phyloP scores from a whole-genome alignment of 805 yeast species.

The Candida easanensis region DNA sequence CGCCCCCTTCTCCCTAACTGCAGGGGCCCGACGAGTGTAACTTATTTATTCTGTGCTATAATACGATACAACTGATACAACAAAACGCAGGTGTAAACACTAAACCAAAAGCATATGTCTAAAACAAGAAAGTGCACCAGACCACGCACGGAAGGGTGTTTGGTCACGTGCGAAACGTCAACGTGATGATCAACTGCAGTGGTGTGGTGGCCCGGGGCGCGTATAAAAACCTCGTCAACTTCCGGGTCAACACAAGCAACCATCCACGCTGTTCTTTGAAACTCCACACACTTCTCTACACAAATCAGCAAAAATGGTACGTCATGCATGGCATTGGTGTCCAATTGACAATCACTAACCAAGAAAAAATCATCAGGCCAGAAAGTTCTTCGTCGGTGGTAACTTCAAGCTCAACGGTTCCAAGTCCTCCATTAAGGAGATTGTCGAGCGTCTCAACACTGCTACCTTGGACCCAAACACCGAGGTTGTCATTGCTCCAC shows the following conservation, averaged over 20 bases:
- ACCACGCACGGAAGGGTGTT: neutral
- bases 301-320: conserved; percentile 1
- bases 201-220: neutral
- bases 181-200: neutral
- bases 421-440: conserved; percentile 75
- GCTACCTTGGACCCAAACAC: conserved; percentile 74
- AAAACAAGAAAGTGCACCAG: conserved; percentile 4
- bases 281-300: neutral
- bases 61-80: too few species aligned
- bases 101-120: too few species aligned
- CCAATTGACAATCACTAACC: neutral
- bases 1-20: too few species aligned
- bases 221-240: neutral
- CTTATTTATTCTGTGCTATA: too few species aligned
- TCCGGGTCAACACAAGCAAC: neutral
- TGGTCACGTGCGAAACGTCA: neutral
- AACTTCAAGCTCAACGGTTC: conserved; percentile 99
- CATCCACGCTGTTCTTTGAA: too few species aligned
- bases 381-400: conserved; percentile 97
- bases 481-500: conserved; percentile 95
- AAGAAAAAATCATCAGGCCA: conserved; percentile 44
- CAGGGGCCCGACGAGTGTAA: too few species aligned
- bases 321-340: neutral
- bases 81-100: too few species aligned
- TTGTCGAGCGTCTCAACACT: conserved; percentile 78